phyloP scores from a whole-genome alignment of 2,329 filamentous ascomycete species.

The Calonectria honghensis region DNA sequence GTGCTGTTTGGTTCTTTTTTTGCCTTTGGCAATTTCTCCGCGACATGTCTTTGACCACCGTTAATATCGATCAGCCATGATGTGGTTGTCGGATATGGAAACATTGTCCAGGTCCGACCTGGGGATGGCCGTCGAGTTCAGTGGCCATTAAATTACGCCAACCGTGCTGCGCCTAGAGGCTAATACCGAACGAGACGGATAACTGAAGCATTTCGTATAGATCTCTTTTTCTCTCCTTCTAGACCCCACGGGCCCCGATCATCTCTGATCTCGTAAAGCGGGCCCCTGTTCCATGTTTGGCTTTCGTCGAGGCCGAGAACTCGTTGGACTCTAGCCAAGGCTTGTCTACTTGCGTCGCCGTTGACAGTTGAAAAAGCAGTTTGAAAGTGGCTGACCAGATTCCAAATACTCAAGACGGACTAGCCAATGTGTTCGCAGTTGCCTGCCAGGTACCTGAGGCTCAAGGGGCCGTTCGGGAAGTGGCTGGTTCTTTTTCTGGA shows the following conservation, averaged over 20 bases:
- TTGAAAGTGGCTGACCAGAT: conserved; percentile 20
- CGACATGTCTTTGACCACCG: conserved; percentile 19
- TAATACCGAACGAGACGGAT: conserved; percentile 25
- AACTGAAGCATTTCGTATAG: conserved; percentile 30
- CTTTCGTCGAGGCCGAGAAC: conserved; percentile 7
- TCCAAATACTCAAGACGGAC: conserved; percentile 9
- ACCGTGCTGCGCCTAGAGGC: not conserved
- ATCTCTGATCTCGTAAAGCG: conserved; percentile 38
- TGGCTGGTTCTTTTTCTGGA: conserved; percentile 37
- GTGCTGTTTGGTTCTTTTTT: conserved; percentile 14
- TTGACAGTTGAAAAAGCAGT: not conserved
- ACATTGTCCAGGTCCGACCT: not conserved
- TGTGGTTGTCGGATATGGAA: conserved; percentile 8
- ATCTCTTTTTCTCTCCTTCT: conserved; percentile 12
- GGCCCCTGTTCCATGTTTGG: conserved; percentile 15
- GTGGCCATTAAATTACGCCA: conserved; percentile 20
- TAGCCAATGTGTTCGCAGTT: conserved; percentile 16
- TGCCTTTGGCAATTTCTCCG: conserved; percentile 16
- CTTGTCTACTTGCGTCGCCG: conserved; percentile 16
- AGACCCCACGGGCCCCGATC: conserved; percentile 36
- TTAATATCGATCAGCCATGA: conserved; percentile 11
- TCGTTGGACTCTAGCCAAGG: conserved; percentile 12
- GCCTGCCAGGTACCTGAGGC: conserved; percentile 21
- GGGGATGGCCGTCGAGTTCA: not conserved
- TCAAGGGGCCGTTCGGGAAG: conserved; percentile 1